These are phyloP conservation scores for Microdochium nivale DNA, from an alignment of 2,329 filamentous ascomycete species.

Conservation along the genomic window DNA sequence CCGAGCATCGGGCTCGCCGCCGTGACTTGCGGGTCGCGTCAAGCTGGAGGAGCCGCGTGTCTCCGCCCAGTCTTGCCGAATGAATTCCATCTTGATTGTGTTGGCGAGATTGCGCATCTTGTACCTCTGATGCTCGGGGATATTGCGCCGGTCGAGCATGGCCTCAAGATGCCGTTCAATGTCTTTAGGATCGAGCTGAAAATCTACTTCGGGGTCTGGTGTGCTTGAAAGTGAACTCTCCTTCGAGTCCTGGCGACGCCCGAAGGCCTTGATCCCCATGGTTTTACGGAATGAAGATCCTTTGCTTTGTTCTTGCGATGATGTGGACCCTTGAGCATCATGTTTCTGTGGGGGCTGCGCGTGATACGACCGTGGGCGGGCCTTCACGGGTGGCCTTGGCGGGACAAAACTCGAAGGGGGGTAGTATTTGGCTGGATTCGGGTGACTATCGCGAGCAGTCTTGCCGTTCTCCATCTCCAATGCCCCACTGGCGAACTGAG, in stretches of 20 bases:
- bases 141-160: constrained; percentile 77
- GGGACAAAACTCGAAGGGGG: background rate
- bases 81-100: constrained; percentile 92
- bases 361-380: constrained; percentile 44
- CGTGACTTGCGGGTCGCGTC: constrained; percentile 33
- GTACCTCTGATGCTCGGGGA: constrained; percentile 85
- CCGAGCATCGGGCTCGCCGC: constrained; percentile 29
- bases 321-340: constrained; percentile 8
- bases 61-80: constrained; percentile 77
- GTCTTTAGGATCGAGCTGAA: constrained; percentile 40
- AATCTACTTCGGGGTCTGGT: constrained; percentile 36
- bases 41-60: constrained; percentile 41
- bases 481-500: constrained; percentile 53
- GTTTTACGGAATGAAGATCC: constrained; percentile 12
- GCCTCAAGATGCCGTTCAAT: constrained; percentile 51
- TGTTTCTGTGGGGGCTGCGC: constrained; percentile 18
- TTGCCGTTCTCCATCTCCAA: constrained; percentile 15
- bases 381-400: constrained; percentile 20
- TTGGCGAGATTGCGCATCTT: constrained; percentile 88
- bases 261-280: constrained; percentile 26
- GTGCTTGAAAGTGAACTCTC: constrained; percentile 23
- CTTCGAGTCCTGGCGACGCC: constrained; percentile 27
- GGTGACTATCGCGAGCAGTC: background rate
- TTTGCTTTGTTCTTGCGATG: constrained; percentile 8
- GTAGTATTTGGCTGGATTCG: background rate